Conservation (phyloP, 2,329 filamentous ascomycete genomes). For the Cladosporium phlei region DNA sequence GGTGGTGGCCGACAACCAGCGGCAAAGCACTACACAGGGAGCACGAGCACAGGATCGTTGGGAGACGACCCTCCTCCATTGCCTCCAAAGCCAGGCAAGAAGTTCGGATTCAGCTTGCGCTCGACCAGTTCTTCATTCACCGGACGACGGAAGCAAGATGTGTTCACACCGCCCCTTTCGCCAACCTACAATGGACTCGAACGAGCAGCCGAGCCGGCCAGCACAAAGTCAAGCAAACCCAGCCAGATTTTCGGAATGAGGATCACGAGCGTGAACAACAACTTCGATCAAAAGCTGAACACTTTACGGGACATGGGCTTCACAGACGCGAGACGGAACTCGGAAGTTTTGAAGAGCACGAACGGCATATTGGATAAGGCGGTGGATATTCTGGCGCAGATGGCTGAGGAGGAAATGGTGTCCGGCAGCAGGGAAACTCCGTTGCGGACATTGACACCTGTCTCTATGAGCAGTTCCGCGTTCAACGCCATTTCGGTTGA, state of each 20-base stretch:
- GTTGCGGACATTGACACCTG: conserved; percentile 30
- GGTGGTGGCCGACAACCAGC: conserved; percentile 11
- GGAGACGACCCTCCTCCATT: conserved; percentile 54
- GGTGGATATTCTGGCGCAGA: conserved; percentile 74
- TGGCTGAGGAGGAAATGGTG: conserved; percentile 64
- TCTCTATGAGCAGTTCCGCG: conserved; percentile 44
- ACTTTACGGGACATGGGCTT: conserved; percentile 90
- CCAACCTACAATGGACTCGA: conserved; percentile 29
- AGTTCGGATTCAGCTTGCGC: conserved; percentile 61
- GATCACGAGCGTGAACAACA: conserved; percentile 54
- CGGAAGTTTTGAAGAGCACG: conserved; percentile 73
- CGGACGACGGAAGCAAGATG: conserved; percentile 50
- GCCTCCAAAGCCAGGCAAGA: conserved; percentile 56
- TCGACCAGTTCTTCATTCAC: conserved; percentile 66
- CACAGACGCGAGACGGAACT: conserved; percentile 73
- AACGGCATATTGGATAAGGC: conserved; percentile 81
- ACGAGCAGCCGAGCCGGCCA: conserved; percentile 18
- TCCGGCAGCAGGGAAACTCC: conserved; percentile 26
- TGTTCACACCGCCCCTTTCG: conserved; percentile 34
- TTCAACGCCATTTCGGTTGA: conserved; percentile 43
- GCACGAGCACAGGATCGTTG: conserved; percentile 44
- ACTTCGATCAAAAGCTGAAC: conserved; percentile 69
- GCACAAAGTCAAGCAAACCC: conserved; percentile 53
- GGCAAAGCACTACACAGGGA: conserved; percentile 53
- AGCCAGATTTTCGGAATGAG: conserved; percentile 33